These are phyloP conservation scores for Vitis hybrid DNA, from an alignment of 177 flowering plant genomes.

Conservation along the genomic window DNA sequence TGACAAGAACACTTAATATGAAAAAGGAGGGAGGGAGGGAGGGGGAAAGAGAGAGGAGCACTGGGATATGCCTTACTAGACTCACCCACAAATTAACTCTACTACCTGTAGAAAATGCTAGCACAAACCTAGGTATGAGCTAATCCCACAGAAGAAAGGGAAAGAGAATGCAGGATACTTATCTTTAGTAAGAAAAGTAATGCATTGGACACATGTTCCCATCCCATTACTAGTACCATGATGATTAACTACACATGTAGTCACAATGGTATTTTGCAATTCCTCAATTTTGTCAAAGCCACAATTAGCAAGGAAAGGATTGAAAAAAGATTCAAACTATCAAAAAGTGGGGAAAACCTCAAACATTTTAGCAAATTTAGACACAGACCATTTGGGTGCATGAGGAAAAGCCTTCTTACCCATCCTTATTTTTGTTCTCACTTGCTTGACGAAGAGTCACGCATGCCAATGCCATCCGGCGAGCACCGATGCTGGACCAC, in stretches of 20 bases:
- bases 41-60: too few species aligned
- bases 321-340: neutral
- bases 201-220: neutral
- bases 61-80: too few species aligned
- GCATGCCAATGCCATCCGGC: conserved; percentile 11
- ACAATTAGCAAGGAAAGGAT: neutral
- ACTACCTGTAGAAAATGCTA: too few species aligned
- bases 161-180: too few species aligned
- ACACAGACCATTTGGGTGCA: neutral
- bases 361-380: neutral
- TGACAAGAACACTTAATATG: too few species aligned
- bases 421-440: conserved; percentile 1
- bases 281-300: neutral
- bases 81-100: too few species aligned
- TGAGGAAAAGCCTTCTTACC: conserved; percentile 5
- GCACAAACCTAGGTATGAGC: too few species aligned
- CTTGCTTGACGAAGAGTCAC: conserved; percentile 10
- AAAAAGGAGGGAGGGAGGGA: too few species aligned
- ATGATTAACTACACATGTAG: neutral
- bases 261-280: neutral
- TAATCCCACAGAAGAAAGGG: too few species aligned
- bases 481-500: conserved; percentile 18
- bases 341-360: neutral
- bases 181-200: too few species aligned
- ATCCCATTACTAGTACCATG: neutral